Conservation (phyloP, 2,329 filamentous ascomycete genomes). For the Botrytis medusae region DNA sequence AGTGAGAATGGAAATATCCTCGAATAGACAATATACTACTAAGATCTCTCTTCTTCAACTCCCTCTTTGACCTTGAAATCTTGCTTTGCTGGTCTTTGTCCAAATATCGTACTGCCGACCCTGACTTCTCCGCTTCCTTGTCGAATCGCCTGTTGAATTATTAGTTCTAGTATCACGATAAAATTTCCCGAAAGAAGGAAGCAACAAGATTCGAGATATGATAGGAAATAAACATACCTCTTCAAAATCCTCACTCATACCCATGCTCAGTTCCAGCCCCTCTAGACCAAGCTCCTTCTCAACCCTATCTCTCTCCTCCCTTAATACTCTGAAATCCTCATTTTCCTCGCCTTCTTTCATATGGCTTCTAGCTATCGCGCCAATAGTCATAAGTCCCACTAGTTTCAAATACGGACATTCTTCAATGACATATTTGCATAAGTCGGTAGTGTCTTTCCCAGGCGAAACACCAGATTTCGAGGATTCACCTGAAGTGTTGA, state of each 20-base stretch:
- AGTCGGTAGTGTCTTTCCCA: slow-evolving; percentile 54
- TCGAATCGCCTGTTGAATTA: slow-evolving; percentile 61
- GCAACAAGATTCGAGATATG: too few species aligned
- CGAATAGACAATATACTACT: background rate
- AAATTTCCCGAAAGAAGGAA: background rate
- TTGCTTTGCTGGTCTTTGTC: slow-evolving; percentile 60
- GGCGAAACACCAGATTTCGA: slow-evolving; percentile 82
- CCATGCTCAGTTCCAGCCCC: slow-evolving; percentile 20
- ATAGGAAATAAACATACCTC: background rate
- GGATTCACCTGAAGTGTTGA: slow-evolving; percentile 90
- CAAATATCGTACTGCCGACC: slow-evolving; percentile 93
- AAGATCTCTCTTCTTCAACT: slow-evolving; percentile 27
- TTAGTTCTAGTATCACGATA: slow-evolving; percentile 65
- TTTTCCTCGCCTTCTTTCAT: slow-evolving; percentile 74
- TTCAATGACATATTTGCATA: slow-evolving; percentile 70
- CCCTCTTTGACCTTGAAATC: slow-evolving; percentile 31
- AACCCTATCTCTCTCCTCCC: slow-evolving; percentile 69
- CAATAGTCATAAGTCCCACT: slow-evolving; percentile 93
- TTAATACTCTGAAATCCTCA: slow-evolving; percentile 77
- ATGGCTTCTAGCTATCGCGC: slow-evolving; percentile 82
- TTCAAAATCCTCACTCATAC: slow-evolving; percentile 52
- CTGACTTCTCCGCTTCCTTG: slow-evolving; percentile 88
- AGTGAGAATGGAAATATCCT: background rate
- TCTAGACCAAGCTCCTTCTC: slow-evolving; percentile 57
- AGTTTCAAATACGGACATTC: slow-evolving; percentile 73